phyloP scores from a whole-genome alignment of 352 stramenopile species.

The Blastocystis sp. region DNA sequence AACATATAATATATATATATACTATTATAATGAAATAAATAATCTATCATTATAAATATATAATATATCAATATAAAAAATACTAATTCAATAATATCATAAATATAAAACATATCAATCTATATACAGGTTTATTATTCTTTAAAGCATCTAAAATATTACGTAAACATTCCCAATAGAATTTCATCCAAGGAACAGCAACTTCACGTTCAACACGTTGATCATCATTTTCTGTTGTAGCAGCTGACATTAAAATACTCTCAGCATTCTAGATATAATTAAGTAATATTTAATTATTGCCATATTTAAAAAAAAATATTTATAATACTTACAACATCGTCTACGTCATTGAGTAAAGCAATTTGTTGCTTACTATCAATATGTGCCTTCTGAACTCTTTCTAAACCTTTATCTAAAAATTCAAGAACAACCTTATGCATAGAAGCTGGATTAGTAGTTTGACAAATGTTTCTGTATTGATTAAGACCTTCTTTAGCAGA shows the following conservation, averaged over 20 bases:
- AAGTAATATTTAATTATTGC: no score
- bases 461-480: slow-evolving; percentile 31
- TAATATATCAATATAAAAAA: no score
- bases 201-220: slow-evolving; percentile 8
- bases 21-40: no score
- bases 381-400: not conserved
- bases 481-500: slow-evolving; percentile 13
- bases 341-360: not conserved
- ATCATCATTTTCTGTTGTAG: not conserved
- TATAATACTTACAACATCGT: not conserved
- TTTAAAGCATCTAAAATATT: slow-evolving; percentile 14
- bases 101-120: no score
- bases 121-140: slow-evolving; percentile 20
- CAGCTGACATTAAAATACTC: no score
- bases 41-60: no score
- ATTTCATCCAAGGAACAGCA: slow-evolving; percentile 4
- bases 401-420: slow-evolving; percentile 1
- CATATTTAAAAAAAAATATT: not conserved
- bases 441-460: not conserved
- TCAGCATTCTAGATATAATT: no score
- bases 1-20: no score
- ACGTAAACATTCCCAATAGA: slow-evolving; percentile 16
- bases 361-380: not conserved
- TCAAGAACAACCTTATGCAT: slow-evolving; percentile 13
- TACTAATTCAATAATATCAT: no score